Conservation (phyloP, 805 yeast genomes). For the Peterozyma xylosa region DNA sequence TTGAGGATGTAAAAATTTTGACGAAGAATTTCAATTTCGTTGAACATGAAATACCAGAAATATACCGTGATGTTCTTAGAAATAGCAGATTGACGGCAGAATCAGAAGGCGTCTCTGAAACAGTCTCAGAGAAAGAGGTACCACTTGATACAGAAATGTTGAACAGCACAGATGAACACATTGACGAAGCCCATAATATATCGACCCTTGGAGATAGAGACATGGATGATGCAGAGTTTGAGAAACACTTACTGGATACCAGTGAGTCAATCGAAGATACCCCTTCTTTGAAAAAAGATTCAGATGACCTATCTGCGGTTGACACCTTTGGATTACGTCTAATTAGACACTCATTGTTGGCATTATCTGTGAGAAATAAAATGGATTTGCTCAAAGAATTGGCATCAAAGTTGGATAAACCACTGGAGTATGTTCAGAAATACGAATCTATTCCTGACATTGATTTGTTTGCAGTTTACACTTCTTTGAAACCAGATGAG, state of each 20-base stretch:
- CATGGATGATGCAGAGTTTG: not conserved
- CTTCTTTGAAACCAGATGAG: conserved; percentile 38
- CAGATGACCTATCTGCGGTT: conserved; percentile 53
- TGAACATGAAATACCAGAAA: too few relatives aligned
- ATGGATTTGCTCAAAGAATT: conserved; percentile 4
- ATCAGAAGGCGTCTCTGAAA: conserved; percentile 45
- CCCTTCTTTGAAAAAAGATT: conserved; percentile 45
- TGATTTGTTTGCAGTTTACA: conserved; percentile 65
- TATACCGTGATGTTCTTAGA: too few relatives aligned
- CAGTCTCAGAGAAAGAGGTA: not conserved
- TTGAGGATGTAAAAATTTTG: too few relatives aligned
- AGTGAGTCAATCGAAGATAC: conserved; percentile 8
- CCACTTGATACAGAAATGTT: conserved; percentile 2
- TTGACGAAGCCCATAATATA: not conserved
- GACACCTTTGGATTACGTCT: conserved; percentile 73
- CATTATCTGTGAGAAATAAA: conserved; percentile 26
- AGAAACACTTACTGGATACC: not conserved
- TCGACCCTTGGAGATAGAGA: not conserved
- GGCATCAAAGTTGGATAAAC: conserved; percentile 1
- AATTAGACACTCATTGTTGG: conserved; percentile 66
- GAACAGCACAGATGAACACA: conserved; percentile 12
- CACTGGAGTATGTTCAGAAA: too few relatives aligned
- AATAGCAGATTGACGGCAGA: conserved; percentile 1
- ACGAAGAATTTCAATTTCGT: too few relatives aligned
- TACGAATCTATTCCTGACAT: conserved; percentile 13